Base-by-base conservation (phyloP, 257 asterid species). In the Nemophila menziesii region DNA sequence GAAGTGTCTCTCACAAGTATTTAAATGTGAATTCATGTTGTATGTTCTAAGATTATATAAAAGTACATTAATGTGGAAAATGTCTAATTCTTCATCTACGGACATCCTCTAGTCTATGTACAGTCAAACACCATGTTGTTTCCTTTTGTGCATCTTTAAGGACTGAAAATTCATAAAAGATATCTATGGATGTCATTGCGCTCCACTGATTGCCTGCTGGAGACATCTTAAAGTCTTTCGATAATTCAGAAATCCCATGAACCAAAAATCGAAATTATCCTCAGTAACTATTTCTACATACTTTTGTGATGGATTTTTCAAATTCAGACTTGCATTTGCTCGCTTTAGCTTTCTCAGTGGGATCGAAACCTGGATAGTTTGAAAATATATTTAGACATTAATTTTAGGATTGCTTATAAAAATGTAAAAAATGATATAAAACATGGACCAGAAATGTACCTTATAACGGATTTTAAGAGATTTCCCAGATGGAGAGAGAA, bases 211-310 rank as follows among this genome's bases (percentile, higher is more conserved):
- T 29, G 36, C 67, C 39, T 46, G 63, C 51, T 50, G 69, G n/a
- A 68, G 49, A 59, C 53, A 52, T 29, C 33, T 56, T 22, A 59
- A 48, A 15, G 67, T 63, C 49, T 64, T 66, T n/a, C 48, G 55
- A 34, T 45, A 77, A 46, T 60, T 65, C 18, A 69, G 46, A 33
- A 69, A 56, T 16, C 78, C 82, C 75, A 74, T 66, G 46, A 70
- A 70, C 78, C 75, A 70, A 54, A 74, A 74, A 22, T 74, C 73
- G 22, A 57, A 70, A 46, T 54, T 52, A 44, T 70, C 82, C 26
- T 56, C 61, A 0, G 78, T 66, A 6, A 65, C 71, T 11, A 69
- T 39, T 20, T 66, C 59, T 49, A 70, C 64, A 10, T 74, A 74
- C 54, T 69, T 69, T 53, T 64, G 65, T 12, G 62, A 44, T 23